Conservation (phyloP, 2,329 filamentous ascomycete genomes). For the Myriosclerotinia scirpicola region DNA sequence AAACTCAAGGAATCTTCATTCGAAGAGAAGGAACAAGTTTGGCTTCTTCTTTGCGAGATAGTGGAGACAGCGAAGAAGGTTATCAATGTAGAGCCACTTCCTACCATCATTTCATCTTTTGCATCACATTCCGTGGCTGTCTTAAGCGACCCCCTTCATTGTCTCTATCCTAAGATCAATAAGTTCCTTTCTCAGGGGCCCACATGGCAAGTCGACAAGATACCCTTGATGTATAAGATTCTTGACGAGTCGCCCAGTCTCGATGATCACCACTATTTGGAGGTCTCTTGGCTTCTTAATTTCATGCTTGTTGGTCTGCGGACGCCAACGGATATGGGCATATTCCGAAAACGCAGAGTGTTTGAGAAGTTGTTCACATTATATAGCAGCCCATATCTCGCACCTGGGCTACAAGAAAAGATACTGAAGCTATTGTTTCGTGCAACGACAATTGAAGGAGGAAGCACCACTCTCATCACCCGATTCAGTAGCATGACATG, state of each 20-base stretch:
- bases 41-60: conserved; percentile 76
- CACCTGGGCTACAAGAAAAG: conserved; percentile 53
- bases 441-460: conserved; percentile 65
- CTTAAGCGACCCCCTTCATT: conserved; percentile 73
- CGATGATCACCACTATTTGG: conserved; percentile 70
- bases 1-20: conserved; percentile 68
- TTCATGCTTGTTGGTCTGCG: conserved; percentile 69
- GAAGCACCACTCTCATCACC: conserved; percentile 78
- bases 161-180: conserved; percentile 84
- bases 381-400: conserved; percentile 65
- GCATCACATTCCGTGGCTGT: conserved; percentile 68
- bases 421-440: conserved; percentile 63
- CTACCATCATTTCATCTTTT: conserved; percentile 75
- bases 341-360: conserved; percentile 62
- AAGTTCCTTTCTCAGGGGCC: conserved; percentile 77
- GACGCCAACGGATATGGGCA: conserved; percentile 56
- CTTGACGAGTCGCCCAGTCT: conserved; percentile 66
- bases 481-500: conserved; percentile 73
- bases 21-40: conserved; percentile 74
- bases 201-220: conserved; percentile 69
- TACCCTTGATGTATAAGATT: conserved; percentile 67
- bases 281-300: conserved; percentile 72
- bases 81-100: conserved; percentile 59
- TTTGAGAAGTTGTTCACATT: conserved; percentile 75
- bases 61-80: conserved; percentile 66